Conservation (phyloP, 2,329 filamentous ascomycete species). For the Mycosphaerella arachidis region DNA sequence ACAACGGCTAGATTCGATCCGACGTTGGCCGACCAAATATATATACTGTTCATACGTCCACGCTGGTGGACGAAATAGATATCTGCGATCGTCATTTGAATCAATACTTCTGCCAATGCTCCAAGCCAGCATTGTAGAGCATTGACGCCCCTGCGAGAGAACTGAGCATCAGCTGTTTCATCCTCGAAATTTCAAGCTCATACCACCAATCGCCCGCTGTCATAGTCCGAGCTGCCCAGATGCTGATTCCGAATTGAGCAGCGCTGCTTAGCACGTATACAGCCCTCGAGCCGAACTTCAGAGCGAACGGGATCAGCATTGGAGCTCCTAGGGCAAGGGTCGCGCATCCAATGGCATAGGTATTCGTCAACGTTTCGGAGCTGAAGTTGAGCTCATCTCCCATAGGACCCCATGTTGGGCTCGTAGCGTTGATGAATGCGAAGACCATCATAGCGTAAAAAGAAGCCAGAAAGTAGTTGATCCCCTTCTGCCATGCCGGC, state of each 20-base stretch:
- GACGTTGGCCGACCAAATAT: slow-evolving; percentile 37
- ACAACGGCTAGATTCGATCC: slow-evolving; percentile 39
- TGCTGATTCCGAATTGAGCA: slow-evolving; percentile 46
- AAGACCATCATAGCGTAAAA: slow-evolving; percentile 44
- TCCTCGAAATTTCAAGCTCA: not conserved
- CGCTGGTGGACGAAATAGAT: slow-evolving; percentile 45
- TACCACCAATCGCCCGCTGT: slow-evolving; percentile 41
- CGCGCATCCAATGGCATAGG: slow-evolving; percentile 43
- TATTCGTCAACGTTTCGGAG: slow-evolving; percentile 41
- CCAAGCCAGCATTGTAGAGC: slow-evolving; percentile 45
- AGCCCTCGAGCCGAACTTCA: slow-evolving; percentile 48
- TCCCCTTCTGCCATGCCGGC: slow-evolving; percentile 38
- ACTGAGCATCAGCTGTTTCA: not conserved
- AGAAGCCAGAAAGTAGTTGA: slow-evolving; percentile 41
- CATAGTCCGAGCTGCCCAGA: slow-evolving; percentile 46
- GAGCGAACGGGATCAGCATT: slow-evolving; percentile 50
- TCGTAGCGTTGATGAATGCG: slow-evolving; percentile 40
- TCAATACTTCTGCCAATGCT: slow-evolving; percentile 48
- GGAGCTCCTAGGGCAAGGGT: slow-evolving; percentile 47
- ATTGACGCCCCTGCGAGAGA: slow-evolving; percentile 32
- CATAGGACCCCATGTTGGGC: slow-evolving; percentile 42
- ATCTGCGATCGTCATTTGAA: slow-evolving; percentile 46
- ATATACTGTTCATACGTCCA: slow-evolving; percentile 46
- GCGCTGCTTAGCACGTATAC: slow-evolving; percentile 47
- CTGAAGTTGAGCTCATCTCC: slow-evolving; percentile 42